Evolutionary conservation across 768 basidiomycete genomes (phyloP).

Genomic region (Hortiboletus campestris): DNA sequence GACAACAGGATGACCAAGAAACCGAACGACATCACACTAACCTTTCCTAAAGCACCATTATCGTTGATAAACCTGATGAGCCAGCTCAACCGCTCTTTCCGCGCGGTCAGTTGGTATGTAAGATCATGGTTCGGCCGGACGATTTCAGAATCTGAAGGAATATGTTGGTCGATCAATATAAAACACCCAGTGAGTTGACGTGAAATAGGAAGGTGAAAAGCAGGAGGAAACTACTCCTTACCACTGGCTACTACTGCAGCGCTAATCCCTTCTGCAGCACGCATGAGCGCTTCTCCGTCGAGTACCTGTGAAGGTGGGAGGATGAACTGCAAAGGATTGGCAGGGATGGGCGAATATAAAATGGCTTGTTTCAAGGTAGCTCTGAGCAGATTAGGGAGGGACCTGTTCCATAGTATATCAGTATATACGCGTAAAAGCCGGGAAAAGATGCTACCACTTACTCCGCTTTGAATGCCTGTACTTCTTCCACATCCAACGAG

Average conservation of each 20-base stretch:
- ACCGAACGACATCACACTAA: constrained; percentile 25
- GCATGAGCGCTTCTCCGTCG: constrained; percentile 77
- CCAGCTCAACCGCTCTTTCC: constrained; percentile 76
- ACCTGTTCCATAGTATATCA: constrained; percentile 46
- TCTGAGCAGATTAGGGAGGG: constrained; percentile 64
- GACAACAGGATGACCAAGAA: neutral
- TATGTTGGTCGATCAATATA: neutral
- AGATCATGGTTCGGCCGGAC: constrained; percentile 78
- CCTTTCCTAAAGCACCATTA: constrained; percentile 77
- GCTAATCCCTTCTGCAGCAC: constrained; percentile 75
- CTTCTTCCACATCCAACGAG: constrained; percentile 57
- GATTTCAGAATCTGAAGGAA: constrained; percentile 54
- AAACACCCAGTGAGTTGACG: neutral
- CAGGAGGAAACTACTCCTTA: constrained; percentile 26
- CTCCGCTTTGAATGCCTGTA: constrained; percentile 62
- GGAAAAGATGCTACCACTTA: constrained; percentile 33
- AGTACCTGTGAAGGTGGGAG: constrained; percentile 67
- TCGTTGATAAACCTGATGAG: constrained; percentile 89
- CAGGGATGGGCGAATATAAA: constrained; percentile 66
- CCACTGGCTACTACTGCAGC: constrained; percentile 70
- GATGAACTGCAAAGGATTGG: constrained; percentile 80
- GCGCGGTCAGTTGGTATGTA: constrained; percentile 68
- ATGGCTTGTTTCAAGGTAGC: constrained; percentile 84
- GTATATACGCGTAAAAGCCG: neutral
- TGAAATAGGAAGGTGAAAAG: neutral